These are phyloP conservation scores for Musa itinerans DNA, from an alignment of 176 grass and related monocot genomes.

Conservation along the genomic window DNA sequence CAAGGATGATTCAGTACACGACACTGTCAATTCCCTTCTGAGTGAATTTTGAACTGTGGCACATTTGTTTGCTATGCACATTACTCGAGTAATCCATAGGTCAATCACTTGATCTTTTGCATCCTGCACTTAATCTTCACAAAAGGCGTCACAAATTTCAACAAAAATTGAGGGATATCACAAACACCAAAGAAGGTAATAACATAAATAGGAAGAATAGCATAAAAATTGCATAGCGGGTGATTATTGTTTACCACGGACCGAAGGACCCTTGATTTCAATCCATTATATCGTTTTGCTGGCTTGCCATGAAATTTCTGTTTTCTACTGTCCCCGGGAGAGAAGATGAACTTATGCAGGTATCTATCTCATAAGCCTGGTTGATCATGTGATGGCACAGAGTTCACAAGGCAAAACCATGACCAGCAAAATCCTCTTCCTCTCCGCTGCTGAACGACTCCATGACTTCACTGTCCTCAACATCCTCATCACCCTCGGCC, in stretches of 20 bases:
- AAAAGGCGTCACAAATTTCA: neutral
- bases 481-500: constrained; percentile 35
- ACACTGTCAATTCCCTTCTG: too few relatives aligned
- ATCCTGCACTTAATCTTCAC: too few relatives aligned
- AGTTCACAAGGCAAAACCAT: constrained; percentile 18
- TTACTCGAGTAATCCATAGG: too few relatives aligned
- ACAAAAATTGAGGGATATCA: neutral
- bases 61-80: too few relatives aligned
- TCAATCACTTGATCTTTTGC: too few relatives aligned
- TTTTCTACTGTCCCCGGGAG: neutral
- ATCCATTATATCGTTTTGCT: neutral
- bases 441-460: constrained; percentile 66
- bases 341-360: neutral
- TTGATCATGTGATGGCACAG: neutral
- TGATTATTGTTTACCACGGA: neutral
- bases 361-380: neutral
- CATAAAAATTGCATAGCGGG: neutral
- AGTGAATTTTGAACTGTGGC: too few relatives aligned
- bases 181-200: neutral
- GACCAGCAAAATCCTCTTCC: constrained; percentile 28
- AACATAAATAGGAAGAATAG: neutral
- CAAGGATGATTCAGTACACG: too few relatives aligned
- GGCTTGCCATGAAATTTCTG: neutral
- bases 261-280: neutral
- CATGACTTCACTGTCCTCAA: constrained; percentile 40